Conservation (phyloP, 495 filamentous ascomycete genomes). For the Xylaria cubensis region DNA sequence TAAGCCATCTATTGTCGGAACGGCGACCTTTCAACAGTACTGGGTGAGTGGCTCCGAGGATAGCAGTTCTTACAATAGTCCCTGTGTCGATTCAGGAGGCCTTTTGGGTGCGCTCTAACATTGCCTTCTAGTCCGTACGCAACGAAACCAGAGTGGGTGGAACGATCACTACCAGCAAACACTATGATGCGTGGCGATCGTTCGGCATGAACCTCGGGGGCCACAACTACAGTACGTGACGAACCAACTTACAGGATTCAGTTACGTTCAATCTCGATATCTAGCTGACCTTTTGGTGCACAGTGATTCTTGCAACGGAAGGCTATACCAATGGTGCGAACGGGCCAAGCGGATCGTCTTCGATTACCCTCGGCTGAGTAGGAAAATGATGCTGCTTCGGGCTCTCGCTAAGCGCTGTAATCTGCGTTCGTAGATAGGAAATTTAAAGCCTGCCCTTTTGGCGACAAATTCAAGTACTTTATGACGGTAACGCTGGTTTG, state of each 20-base stretch:
- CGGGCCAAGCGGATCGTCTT: conserved; percentile 19
- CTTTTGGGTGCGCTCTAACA: not conserved
- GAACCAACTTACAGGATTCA: not conserved
- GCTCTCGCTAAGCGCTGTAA: not conserved
- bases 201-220: conserved; percentile 56
- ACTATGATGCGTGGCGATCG: conserved; percentile 65
- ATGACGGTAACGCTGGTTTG: not conserved
- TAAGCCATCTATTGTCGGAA: conserved; percentile 65
- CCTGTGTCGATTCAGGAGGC: not conserved
- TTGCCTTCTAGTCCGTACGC: conserved; percentile 53
- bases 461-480: not conserved
- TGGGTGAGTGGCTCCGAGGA: conserved; percentile 45
- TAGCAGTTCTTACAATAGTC: too few species aligned
- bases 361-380: conserved; percentile 10
- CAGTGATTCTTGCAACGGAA: conserved; percentile 63
- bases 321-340: conserved; percentile 54
- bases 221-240: conserved; percentile 54
- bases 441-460: not conserved
- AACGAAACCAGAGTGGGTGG: conserved; percentile 60
- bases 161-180: conserved; percentile 55
- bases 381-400: not conserved
- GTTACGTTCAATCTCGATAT: not conserved
- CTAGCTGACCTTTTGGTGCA: conserved; percentile 9
- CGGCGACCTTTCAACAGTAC: conserved; percentile 67
- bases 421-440: not conserved